Conservation (phyloP, 75 land plant genomes). For the Pinus tabuliformis region DNA sequence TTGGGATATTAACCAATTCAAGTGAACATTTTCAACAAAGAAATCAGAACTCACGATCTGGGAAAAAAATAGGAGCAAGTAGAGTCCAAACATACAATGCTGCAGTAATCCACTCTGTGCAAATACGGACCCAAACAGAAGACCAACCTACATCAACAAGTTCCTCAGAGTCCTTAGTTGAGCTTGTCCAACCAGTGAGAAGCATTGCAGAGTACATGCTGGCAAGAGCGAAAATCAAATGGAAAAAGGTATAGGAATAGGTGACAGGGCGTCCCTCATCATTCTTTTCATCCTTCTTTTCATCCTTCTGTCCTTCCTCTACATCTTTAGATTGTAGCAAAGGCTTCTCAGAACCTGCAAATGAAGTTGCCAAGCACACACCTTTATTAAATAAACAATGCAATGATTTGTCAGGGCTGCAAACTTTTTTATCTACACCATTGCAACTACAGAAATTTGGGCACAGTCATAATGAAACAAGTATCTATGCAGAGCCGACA, state of each 20-base stretch:
- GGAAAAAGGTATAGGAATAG: slow-evolving; percentile 97
- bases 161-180: slow-evolving; percentile 74
- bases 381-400: slow-evolving; percentile 1
- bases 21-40: not conserved
- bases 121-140: slow-evolving; percentile 95
- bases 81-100: slow-evolving; percentile 90
- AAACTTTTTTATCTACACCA: not conserved
- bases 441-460: not conserved
- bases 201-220: slow-evolving; percentile 99
- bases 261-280: slow-evolving; percentile 78
- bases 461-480: not conserved
- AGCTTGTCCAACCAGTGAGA: slow-evolving; percentile 97
- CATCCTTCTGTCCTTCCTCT: slow-evolving; percentile 47
- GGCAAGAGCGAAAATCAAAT: slow-evolving; percentile 92
- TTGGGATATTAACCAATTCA: not conserved
- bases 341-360: slow-evolving; percentile 64
- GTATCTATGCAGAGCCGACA: no score
- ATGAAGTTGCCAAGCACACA: not conserved
- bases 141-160: slow-evolving; percentile 98
- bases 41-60: slow-evolving; percentile 90
- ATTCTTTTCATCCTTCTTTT: slow-evolving; percentile 54
- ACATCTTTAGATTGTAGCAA: slow-evolving; percentile 57
- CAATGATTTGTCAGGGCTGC: not conserved
- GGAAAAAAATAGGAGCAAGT: slow-evolving; percentile 88
- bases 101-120: slow-evolving; percentile 97